phyloP scores from a whole-genome alignment of 306 rosid genomes.

The Glycine latifolia region DNA sequence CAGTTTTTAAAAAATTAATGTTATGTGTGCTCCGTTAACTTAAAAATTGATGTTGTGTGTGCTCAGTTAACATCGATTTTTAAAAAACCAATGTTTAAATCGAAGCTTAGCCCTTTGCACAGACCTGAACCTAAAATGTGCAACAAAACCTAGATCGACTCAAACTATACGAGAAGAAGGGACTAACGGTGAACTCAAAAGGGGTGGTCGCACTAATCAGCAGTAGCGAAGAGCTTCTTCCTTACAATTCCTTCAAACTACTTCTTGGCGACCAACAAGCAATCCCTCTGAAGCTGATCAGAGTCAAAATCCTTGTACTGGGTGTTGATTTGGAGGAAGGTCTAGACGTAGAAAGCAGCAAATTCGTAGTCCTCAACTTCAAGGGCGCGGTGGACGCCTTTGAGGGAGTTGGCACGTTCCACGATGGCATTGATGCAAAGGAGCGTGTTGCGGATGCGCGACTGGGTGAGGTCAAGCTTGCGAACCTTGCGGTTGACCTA shows the following conservation, averaged over 20 bases:
- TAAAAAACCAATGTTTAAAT: too few species aligned
- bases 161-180: too few species aligned
- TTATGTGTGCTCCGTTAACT: too few species aligned
- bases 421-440: constrained; percentile 87
- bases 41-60: too few species aligned
- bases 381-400: constrained; percentile 73
- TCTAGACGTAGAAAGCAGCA: constrained; percentile 65
- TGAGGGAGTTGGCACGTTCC: constrained; percentile 75
- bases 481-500: constrained; percentile 74
- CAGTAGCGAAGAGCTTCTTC: constrained; percentile 77
- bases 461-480: constrained; percentile 89
- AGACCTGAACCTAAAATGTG: too few species aligned
- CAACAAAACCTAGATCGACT: too few species aligned
- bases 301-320: constrained; percentile 74
- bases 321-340: constrained; percentile 72
- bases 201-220: constrained; percentile 77
- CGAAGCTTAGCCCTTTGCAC: too few species aligned
- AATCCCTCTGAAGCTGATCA: constrained; percentile 89
- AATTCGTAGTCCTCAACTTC: constrained; percentile 78
- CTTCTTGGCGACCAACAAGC: constrained; percentile 64
- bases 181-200: too few species aligned
- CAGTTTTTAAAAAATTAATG: too few species aligned
- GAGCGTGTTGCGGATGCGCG: constrained; percentile 80
- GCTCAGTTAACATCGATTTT: too few species aligned
- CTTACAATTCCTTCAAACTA: constrained; percentile 76